Base-by-base conservation (phyloP, 768 basidiomycete genomes). In the Bullera alba region DNA sequence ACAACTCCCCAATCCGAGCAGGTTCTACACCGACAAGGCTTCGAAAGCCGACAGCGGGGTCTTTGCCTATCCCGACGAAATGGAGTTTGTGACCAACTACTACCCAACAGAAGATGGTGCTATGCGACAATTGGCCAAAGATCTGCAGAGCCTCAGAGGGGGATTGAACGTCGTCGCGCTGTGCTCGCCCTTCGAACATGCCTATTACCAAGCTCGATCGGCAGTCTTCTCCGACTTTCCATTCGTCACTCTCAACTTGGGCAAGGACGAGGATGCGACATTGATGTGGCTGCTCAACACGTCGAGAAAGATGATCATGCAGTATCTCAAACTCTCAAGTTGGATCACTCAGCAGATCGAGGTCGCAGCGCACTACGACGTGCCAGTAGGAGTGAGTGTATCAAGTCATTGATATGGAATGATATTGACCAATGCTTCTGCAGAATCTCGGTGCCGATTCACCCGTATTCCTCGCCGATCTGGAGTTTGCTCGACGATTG, bases 201-300 rank as follows among this genome's bases (percentile, higher is more conserved):
- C 77, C 17, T 93, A 92, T 71, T 95, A 89, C 68, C 87, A 92
- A 60, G 69, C 8, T 74, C 79, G 29, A 72, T 85, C 42, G 79
- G 83, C 22, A 15, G 86, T 85, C 63, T 78, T 91, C 15, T 67
- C 78, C 7, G 85, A 83, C 64, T 93, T 93, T 75, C 95, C 95
- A 0, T 79, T 95, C 44, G 75, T 97, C 54, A 82, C 83, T 3
- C 87, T 92, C 83, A 55, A 54, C 7, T 79, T 83, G n/a, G 65
- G 67, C 2, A 78, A 66, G 34, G 66, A 71, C 41, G 74, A 77
- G 71, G 29, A 77, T 79, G n/a, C 87, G 84, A 70, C 86, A 36
- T 86, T 95, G 63, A 85, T 85, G 8, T 97, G 93, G 92, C 86
- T 96, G 58, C 75, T 79, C 0, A 80, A 85, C 57, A 85, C 89